A percentile compares a stretch with the other conserved stretches of the same genome.
These are phyloP conservation scores for Fraxinus baroniana DNA, from an alignment of 305 asterid species.

Conservation along the genomic window DNA sequence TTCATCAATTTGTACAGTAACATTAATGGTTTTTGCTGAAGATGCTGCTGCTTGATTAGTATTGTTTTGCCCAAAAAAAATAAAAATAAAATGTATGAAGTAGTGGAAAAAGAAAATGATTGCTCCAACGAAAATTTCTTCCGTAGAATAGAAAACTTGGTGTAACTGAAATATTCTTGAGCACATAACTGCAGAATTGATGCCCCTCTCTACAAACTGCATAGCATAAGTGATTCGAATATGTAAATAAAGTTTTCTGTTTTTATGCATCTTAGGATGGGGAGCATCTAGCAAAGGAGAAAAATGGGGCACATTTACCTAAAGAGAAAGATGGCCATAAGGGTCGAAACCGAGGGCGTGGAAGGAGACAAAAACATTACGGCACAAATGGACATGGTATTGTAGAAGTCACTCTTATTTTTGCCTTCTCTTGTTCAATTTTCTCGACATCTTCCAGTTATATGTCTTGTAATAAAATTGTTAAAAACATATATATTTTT, in stretches of 20 bases:
- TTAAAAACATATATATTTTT: background rate
- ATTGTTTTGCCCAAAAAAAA: background rate
- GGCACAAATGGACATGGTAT: conserved; percentile 69
- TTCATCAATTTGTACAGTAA: background rate
- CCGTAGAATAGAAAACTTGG: background rate
- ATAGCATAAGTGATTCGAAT: background rate
- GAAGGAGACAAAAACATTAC: conserved; percentile 66
- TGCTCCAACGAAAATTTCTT: background rate
- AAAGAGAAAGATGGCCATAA: conserved; percentile 57
- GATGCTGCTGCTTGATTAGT: background rate
- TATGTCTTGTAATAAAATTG: background rate
- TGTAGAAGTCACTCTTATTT: background rate
- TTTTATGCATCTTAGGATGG: conserved; percentile 38
- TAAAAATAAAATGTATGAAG: background rate
- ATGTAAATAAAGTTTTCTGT: background rate
- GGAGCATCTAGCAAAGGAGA: conserved; percentile 26
- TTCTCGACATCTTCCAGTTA: background rate
- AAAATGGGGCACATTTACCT: conserved; percentile 25
- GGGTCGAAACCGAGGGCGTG: conserved; percentile 63
- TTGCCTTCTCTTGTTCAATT: background rate
- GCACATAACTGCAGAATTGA: background rate
- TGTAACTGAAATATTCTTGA: background rate
- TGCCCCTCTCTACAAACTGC: background rate
- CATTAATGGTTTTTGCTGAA: background rate
- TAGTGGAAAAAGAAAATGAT: background rate